phyloP scores from a whole-genome alignment of 305 asterid species.

The Fraxinus sp. region DNA sequence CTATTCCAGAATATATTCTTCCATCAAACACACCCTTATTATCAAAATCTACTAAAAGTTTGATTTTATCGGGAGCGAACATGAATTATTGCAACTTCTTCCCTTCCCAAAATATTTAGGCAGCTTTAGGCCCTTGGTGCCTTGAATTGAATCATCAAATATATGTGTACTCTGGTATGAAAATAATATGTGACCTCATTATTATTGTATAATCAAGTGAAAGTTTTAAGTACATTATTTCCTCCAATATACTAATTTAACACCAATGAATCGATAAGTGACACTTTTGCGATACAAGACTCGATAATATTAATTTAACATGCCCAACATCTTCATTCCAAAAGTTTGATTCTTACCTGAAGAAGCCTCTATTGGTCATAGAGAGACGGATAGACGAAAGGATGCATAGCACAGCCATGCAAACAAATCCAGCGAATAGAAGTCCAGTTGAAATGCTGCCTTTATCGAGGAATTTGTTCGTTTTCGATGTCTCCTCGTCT shows the following conservation, averaged over 20 bases:
- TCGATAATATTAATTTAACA: background rate
- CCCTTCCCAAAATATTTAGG: too few species aligned
- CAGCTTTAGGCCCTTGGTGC: too few species aligned
- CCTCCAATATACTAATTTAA: too few species aligned
- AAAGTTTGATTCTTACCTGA: background rate
- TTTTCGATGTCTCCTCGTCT: background rate
- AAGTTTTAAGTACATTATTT: too few species aligned
- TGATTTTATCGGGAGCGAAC: too few species aligned
- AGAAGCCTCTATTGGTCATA: background rate
- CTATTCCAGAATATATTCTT: too few species aligned
- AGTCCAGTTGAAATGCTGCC: conserved; percentile 44
- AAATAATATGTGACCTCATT: background rate
- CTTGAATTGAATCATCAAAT: too few species aligned
- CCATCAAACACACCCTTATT: too few species aligned
- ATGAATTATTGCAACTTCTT: too few species aligned
- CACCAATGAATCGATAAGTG: background rate
- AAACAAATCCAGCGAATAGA: conserved; percentile 36
- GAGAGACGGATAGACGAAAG: conserved; percentile 38
- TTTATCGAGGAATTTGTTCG: conserved; percentile 25
- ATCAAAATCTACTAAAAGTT: too few species aligned
- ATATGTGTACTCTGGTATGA: background rate
- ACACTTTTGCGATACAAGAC: background rate
- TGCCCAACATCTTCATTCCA: background rate
- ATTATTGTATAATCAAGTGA: background rate
- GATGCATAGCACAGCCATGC: conserved; percentile 40